Conservation (phyloP, 495 filamentous ascomycete species). For the Cercophora sp. region DNA sequence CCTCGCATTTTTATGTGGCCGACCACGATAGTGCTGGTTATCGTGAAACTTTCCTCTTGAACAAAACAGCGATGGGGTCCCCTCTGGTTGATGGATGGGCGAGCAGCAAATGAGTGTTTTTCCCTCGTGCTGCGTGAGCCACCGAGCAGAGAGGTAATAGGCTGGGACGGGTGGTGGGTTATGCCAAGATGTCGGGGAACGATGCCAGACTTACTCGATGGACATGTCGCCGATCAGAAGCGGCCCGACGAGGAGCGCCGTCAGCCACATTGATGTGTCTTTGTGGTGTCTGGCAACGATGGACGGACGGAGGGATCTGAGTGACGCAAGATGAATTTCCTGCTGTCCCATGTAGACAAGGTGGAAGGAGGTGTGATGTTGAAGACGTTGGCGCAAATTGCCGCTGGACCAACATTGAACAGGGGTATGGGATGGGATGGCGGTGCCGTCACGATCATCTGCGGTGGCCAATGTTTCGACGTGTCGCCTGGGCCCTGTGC, state of each 20-base stretch:
- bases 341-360: no score
- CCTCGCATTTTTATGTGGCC: no score
- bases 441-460: conserved; percentile 5
- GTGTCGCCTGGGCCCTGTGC: conserved; percentile 4
- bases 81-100: no score
- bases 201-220: no score
- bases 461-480: conserved; percentile 7
- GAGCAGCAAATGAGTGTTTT: not conserved
- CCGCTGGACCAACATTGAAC: not conserved
- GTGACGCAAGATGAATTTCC: no score
- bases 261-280: no score
- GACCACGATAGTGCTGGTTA: no score
- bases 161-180: conserved; percentile 6
- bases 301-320: no score
- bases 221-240: conserved; percentile 9
- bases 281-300: no score
- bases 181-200: conserved; percentile 14
- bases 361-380: not conserved
- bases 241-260: no score
- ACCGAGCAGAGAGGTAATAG: not conserved
- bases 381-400: conserved; percentile 7
- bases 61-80: no score
- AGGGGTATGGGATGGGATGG: conserved; percentile 5
- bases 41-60: no score
- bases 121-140: not conserved